Evolutionary conservation across 192 early-diverging fungal species (phyloP).

Genomic region (Piromyces finnis): DNA sequence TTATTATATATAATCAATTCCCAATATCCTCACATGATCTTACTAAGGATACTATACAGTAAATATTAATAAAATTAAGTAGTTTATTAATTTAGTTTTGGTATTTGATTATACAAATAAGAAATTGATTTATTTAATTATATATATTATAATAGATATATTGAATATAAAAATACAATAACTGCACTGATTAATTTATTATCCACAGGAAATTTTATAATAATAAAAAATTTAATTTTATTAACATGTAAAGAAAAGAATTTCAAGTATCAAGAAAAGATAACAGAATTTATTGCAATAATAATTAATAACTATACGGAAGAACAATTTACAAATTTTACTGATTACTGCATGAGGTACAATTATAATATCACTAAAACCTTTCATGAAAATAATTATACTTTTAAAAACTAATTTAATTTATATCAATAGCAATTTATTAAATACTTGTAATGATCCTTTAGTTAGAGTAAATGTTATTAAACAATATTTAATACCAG

Average conservation of each 20-base stretch:
- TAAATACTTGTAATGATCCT: neutral
- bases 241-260: neutral
- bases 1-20: conserved; percentile 25
- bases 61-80: neutral
- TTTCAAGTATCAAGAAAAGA: neutral
- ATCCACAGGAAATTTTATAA: neutral
- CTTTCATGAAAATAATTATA: too few relatives aligned
- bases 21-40: conserved; percentile 10
- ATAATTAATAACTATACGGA: neutral
- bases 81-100: too few relatives aligned
- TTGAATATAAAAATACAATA: neutral
- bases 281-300: neutral
- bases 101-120: too few relatives aligned
- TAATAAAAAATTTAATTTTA: neutral
- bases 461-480: neutral
- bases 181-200: neutral
- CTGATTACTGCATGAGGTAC: neutral
- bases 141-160: neutral
- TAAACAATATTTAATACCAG: neutral
- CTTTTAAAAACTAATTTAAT: too few relatives aligned
- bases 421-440: neutral
- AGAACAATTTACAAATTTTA: neutral
- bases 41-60: conserved; percentile 1
- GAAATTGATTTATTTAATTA: too few relatives aligned
- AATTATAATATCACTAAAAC: too few relatives aligned